Conservation (phyloP, 495 filamentous ascomycete genomes). For the Aspergillus diversus region DNA sequence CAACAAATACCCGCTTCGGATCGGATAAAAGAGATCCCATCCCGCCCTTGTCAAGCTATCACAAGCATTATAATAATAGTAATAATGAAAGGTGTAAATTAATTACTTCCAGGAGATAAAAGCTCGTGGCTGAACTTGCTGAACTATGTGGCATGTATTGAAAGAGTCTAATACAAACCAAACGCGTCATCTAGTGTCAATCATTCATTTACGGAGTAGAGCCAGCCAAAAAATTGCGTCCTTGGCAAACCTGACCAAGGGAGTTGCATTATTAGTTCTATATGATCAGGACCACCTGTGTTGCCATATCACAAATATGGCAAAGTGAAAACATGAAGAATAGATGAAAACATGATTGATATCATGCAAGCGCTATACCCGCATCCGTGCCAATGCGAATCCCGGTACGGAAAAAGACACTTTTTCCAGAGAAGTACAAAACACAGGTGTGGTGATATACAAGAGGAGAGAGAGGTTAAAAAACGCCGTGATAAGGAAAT, state of each 20-base stretch:
- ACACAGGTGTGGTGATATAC: slow-evolving; percentile 36
- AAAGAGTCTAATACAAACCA: too few species aligned
- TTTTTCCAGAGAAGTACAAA: slow-evolving; percentile 16
- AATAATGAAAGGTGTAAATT: too few species aligned
- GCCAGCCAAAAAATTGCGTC: background rate
- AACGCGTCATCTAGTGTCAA: background rate
- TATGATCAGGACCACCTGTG: slow-evolving; percentile 5
- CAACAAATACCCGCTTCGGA: slow-evolving; percentile 3
- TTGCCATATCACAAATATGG: slow-evolving; percentile 5
- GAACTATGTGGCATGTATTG: too few species aligned
- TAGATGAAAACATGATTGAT: slow-evolving; percentile 20
- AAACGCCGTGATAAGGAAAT: slow-evolving; percentile 22
- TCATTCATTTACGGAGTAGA: background rate
- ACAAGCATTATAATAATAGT: too few species aligned
- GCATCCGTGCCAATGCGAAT: slow-evolving; percentile 20
- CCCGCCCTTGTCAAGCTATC: too few species aligned
- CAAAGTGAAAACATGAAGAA: slow-evolving; percentile 12
- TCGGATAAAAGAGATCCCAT: slow-evolving; percentile 8
- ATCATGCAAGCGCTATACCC: slow-evolving; percentile 20
- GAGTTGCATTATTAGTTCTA: slow-evolving; percentile 16
- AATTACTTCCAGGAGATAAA: too few species aligned
- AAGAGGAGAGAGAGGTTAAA: slow-evolving; percentile 42
- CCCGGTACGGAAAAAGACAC: slow-evolving; percentile 18
- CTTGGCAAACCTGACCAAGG: background rate
- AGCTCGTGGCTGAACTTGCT: too few species aligned